phyloP scores from a whole-genome alignment of 2,329 filamentous ascomycete genomes.

The Metarhizium anisopliae region DNA sequence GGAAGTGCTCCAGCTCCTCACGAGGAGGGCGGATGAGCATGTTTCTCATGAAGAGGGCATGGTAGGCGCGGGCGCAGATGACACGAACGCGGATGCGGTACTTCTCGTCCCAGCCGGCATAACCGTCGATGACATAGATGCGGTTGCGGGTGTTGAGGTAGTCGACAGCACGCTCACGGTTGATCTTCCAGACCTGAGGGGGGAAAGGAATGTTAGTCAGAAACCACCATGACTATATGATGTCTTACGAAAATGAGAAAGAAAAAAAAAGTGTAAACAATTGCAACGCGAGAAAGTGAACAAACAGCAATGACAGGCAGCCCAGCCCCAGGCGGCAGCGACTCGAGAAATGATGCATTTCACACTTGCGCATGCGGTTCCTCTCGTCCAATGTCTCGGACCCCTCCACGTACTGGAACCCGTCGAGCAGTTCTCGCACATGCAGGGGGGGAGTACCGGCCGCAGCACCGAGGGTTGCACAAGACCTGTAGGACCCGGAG shows the following conservation, averaged over 20 bases:
- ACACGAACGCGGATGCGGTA: conserved; percentile 97
- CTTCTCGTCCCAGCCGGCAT: conserved; percentile 95
- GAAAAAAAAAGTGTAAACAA: neutral
- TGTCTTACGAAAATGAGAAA: too few species aligned
- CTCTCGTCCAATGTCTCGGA: neutral
- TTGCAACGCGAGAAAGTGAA: neutral
- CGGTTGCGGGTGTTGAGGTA: conserved; percentile 98
- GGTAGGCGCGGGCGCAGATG: conserved; percentile 97
- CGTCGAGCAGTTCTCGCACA: neutral
- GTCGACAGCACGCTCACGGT: conserved; percentile 96
- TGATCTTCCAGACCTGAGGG: conserved; percentile 95
- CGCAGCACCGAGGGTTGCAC: neutral
- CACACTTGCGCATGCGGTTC: neutral
- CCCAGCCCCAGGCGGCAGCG: too few species aligned
- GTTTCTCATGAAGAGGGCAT: conserved; percentile 99
- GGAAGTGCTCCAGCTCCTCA: conserved; percentile 93
- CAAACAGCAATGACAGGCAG: neutral
- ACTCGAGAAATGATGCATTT: neutral
- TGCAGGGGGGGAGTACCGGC: neutral
- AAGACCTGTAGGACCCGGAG: neutral
- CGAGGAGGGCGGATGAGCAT: conserved; percentile 94
- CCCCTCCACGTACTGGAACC: too few species aligned
- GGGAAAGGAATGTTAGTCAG: neutral
- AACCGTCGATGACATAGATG: conserved; percentile 97
- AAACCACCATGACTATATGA: conserved; percentile 7